Evolutionary conservation across 805 yeast species (phyloP).

Genomic region (Saitoella complicata): DNA sequence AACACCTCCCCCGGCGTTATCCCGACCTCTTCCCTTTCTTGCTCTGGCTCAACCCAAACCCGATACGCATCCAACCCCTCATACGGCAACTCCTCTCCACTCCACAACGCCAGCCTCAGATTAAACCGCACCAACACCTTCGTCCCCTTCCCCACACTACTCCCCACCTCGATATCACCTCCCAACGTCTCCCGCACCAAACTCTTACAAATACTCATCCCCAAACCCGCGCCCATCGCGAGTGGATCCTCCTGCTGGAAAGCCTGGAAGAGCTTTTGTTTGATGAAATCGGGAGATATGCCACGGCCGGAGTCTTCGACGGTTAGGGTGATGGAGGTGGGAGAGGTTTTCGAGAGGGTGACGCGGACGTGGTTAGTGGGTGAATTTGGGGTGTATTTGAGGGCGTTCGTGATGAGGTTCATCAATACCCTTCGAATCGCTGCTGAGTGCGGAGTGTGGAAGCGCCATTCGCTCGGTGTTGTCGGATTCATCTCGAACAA

Average conservation of each 20-base stretch:
- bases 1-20: no score
- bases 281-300: constrained; percentile 28
- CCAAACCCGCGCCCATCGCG: constrained; percentile 37
- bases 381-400: constrained; percentile 27
- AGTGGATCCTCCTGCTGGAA: constrained; percentile 38
- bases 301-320: constrained; percentile 41
- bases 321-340: constrained; percentile 14
- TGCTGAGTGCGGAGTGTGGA: no score
- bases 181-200: constrained; percentile 17
- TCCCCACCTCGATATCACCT: no score
- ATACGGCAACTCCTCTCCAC: no score
- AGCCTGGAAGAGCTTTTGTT: constrained; percentile 32
- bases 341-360: constrained; percentile 20
- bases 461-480: no score
- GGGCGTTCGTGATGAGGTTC: constrained; percentile 37
- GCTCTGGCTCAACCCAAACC: no score
- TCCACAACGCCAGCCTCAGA: no score
- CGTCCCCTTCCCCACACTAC: no score
- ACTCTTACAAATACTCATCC: constrained; percentile 33
- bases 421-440: constrained; percentile 29
- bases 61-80: no score
- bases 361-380: constrained; percentile 27
- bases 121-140: no score
- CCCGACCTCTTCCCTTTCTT: no score
- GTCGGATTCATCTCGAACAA: no score